These are phyloP conservation scores for Yarrowia sp. DNA, from an alignment of 805 yeast species.

Conservation along the genomic window DNA sequence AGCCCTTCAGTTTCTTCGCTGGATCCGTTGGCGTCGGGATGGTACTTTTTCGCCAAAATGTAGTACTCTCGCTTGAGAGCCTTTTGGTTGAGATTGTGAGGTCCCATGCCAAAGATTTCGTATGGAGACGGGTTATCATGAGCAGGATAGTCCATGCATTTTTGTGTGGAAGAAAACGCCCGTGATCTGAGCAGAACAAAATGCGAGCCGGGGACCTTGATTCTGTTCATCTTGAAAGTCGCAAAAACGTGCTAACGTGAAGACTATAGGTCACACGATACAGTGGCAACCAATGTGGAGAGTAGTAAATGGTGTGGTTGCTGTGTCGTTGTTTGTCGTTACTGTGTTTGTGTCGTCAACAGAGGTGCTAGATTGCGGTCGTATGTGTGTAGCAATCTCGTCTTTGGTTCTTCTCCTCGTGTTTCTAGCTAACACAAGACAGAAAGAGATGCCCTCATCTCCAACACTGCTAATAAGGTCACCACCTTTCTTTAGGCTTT, in stretches of 20 bases:
- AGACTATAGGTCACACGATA: not conserved
- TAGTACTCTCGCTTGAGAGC: conserved; percentile 25
- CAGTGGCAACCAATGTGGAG: not conserved
- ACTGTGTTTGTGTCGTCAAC: not conserved
- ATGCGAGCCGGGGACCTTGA: not conserved
- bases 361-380: no score
- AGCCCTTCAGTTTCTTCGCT: conserved; percentile 16
- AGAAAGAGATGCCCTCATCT: conserved; percentile 21
- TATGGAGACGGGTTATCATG: conserved; percentile 13
- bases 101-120: conserved; percentile 38
- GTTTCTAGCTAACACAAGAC: no score
- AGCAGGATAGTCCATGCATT: conserved; percentile 19
- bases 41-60: conserved; percentile 31
- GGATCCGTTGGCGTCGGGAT: conserved; percentile 24
- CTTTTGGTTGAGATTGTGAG: conserved; percentile 33
- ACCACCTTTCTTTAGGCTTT: not conserved
- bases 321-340: not conserved
- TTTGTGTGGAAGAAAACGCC: not conserved
- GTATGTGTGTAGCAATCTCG: no score
- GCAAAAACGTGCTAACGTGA: not conserved
- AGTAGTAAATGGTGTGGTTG: not conserved
- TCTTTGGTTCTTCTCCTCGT: no score
- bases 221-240: conserved; percentile 5
- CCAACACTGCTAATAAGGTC: conserved; percentile 2
- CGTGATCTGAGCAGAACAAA: not conserved